These are phyloP conservation scores for Cryphonectria radicalis DNA, from an alignment of 2,329 filamentous ascomycete species.

Conservation along the genomic window DNA sequence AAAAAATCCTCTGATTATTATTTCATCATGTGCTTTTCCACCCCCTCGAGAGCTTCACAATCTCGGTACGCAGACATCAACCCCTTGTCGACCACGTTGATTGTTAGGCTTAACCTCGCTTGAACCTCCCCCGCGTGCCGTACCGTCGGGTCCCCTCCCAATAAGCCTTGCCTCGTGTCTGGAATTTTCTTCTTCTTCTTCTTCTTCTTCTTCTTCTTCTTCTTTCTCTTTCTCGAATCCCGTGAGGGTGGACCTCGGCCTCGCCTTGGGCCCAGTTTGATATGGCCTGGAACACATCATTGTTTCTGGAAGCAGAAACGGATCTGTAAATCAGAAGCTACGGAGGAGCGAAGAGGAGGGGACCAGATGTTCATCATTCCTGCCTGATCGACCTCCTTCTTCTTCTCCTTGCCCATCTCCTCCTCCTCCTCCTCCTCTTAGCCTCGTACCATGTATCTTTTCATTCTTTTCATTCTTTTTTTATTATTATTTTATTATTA, in stretches of 20 bases:
- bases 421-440: no score
- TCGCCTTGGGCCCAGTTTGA: neutral
- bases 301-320: no score
- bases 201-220: neutral
- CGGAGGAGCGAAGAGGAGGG: neutral
- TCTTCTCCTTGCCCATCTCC: no score
- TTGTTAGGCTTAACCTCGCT: neutral
- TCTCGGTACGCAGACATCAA: neutral
- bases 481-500: no score
- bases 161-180: neutral
- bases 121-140: neutral
- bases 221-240: neutral
- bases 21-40: neutral
- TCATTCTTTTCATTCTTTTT: neutral
- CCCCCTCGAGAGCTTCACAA: neutral
- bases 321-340: neutral
- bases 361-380: no score
- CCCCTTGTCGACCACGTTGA: neutral
- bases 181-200: no score
- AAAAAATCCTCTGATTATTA: neutral
- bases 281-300: neutral
- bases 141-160: neutral
- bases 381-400: no score
- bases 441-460: neutral
- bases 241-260: neutral